A percentile compares a stretch with the other conserved stretches of the same genome.
Conservation (phyloP, 2,329 filamentous ascomycete species). For the Aureobasidium sp. region DNA sequence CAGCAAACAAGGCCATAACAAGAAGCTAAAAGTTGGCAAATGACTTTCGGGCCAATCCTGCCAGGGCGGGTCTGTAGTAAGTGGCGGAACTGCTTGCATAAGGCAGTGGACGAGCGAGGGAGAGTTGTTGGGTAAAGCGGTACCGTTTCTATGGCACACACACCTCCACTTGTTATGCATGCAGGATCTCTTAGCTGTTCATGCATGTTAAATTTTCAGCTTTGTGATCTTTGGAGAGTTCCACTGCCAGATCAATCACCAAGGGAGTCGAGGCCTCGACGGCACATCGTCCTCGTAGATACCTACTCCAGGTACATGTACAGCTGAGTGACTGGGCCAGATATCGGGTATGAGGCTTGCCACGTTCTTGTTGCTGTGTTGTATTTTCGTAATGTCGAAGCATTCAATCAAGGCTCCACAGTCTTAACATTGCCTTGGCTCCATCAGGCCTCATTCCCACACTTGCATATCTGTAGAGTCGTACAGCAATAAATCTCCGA, state of each 20-base stretch:
- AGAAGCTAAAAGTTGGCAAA: constrained; percentile 7
- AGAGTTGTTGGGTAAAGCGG: not conserved
- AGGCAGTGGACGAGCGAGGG: not conserved
- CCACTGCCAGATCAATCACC: not conserved
- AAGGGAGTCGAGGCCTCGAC: not conserved
- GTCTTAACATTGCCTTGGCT: not conserved
- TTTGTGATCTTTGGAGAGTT: not conserved
- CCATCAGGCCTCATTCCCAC: not conserved
- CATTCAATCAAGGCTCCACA: not conserved
- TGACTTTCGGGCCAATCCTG: constrained; percentile 3
- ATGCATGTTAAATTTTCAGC: constrained; percentile 5
- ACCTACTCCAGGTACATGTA: not conserved
- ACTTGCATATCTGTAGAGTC: not conserved
- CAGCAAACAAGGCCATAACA: constrained; percentile 1
- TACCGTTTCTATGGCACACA: constrained; percentile 9
- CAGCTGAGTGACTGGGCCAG: not conserved
- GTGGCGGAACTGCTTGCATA: constrained; percentile 5
- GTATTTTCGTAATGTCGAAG: not conserved
- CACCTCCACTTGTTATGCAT: constrained; percentile 8
- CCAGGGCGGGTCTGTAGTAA: not conserved
- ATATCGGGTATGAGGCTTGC: not conserved
- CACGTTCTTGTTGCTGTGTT: not conserved
- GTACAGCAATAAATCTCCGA: constrained; percentile 8
- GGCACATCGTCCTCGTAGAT: not conserved
- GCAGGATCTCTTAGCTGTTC: constrained; percentile 4